Conservation (phyloP, 2,329 filamentous ascomycete species). For the Alternaria incomplexa region DNA sequence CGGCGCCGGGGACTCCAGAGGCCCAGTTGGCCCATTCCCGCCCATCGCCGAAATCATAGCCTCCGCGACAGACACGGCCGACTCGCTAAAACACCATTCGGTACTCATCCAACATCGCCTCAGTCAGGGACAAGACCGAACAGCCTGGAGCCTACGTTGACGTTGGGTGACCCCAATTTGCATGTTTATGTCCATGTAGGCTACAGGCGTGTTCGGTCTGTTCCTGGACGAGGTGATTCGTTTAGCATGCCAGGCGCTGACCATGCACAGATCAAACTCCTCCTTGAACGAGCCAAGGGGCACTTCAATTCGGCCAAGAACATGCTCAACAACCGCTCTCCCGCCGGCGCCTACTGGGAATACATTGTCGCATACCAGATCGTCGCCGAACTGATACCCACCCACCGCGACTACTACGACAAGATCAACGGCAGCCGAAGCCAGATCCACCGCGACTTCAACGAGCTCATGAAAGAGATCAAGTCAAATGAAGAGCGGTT, state of each 20-base stretch:
- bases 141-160: no score
- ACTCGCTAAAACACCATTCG: conserved; percentile 34
- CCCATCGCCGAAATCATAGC: conserved; percentile 55
- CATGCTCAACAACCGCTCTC: conserved; percentile 51
- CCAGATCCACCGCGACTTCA: conserved; percentile 57
- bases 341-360: conserved; percentile 79
- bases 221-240: no score
- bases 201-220: no score
- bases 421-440: conserved; percentile 64
- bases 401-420: conserved; percentile 73
- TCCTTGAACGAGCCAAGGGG: conserved; percentile 51
- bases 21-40: conserved; percentile 32
- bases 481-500: conserved; percentile 52
- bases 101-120: conserved; percentile 21
- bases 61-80: conserved; percentile 46
- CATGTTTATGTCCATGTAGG: no score
- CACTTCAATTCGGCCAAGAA: conserved; percentile 61
- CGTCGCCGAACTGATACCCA: conserved; percentile 75
- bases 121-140: no score
- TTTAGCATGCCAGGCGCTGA: no score
- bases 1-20: conserved; percentile 27
- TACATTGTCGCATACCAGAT: conserved; percentile 85
- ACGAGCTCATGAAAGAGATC: conserved; percentile 36
- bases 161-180: no score
- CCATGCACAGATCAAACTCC: conserved; percentile 44